These are phyloP conservation scores for Bacidia rubella DNA, from an alignment of 495 filamentous ascomycete species.

Conservation along the genomic window DNA sequence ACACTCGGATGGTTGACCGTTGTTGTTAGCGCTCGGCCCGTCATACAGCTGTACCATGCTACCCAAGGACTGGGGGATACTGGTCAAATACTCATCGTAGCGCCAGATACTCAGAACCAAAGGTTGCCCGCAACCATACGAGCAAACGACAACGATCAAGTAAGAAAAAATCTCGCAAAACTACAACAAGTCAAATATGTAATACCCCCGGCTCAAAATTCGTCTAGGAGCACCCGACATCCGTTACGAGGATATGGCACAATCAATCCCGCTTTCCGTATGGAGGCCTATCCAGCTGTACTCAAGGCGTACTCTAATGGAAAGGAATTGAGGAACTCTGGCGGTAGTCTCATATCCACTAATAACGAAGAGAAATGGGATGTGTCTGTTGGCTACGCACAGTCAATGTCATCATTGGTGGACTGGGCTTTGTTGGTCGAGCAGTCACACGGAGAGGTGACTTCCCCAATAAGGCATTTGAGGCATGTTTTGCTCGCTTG, in stretches of 20 bases:
- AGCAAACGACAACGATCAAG: constrained; percentile 6
- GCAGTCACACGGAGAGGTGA: constrained; percentile 58
- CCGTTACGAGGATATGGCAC: constrained; percentile 19
- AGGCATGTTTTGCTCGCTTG: constrained; percentile 67
- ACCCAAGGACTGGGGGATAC: constrained; percentile 54
- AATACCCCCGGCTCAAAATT: constrained; percentile 23
- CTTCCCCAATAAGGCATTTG: constrained; percentile 56
- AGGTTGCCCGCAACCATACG: constrained; percentile 35
- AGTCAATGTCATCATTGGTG: constrained; percentile 47
- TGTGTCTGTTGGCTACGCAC: constrained; percentile 61
- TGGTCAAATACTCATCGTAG: constrained; percentile 53
- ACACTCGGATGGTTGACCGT: constrained; percentile 56
- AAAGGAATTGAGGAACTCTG: constrained; percentile 39
- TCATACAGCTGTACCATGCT: constrained; percentile 44
- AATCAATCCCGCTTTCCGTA: constrained; percentile 38
- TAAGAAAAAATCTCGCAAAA: constrained; percentile 6
- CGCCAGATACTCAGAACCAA: constrained; percentile 49
- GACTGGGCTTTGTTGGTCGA: constrained; percentile 77
- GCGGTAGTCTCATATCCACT: constrained; percentile 49
- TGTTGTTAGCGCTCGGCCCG: constrained; percentile 45
- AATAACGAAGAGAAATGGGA: constrained; percentile 49
- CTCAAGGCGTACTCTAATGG: constrained; percentile 35
- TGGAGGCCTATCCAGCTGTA: constrained; percentile 43
- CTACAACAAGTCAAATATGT: constrained; percentile 24
- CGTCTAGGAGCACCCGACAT: constrained; percentile 22